phyloP scores from a whole-genome alignment of 2,329 filamentous ascomycete genomes.

The Trichoderma sp. region DNA sequence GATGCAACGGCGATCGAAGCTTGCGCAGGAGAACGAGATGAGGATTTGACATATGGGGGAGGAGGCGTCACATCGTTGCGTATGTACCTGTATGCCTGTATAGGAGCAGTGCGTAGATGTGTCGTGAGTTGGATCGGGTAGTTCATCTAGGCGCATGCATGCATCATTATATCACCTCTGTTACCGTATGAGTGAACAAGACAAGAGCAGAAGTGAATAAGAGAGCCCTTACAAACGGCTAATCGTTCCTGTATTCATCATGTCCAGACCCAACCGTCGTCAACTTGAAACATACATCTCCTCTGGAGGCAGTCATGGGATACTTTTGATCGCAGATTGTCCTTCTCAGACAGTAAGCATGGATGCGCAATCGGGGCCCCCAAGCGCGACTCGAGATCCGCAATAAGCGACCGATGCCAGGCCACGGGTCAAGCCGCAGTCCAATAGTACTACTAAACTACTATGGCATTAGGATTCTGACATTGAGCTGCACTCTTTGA shows the following conservation, averaged over 20 bases:
- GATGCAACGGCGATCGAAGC: slow-evolving; percentile 21
- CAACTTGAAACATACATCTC: not conserved
- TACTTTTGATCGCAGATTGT: not conserved
- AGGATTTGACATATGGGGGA: not conserved
- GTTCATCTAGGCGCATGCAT: not conserved
- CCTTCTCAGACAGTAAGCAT: not conserved
- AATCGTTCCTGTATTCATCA: not conserved
- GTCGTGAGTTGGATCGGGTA: too few species aligned
- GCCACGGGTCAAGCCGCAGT: not conserved
- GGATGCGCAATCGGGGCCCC: not conserved
- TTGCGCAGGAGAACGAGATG: slow-evolving; percentile 21
- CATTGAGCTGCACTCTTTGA: not conserved
- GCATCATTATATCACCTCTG: not conserved
- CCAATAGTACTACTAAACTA: too few species aligned
- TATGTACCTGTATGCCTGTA: not conserved
- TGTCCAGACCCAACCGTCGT: not conserved
- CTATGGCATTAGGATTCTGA: not conserved
- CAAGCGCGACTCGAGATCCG: not conserved
- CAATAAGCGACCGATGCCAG: not conserved
- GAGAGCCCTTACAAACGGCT: not conserved
- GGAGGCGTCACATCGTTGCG: not conserved
- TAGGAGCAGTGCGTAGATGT: not conserved
- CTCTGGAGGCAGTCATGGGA: not conserved
- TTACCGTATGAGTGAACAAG: not conserved
- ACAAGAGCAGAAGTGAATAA: not conserved